These are phyloP conservation scores for Marasmius oreades DNA, from an alignment of 1,284 basidiomycete species.

Conservation along the genomic window DNA sequence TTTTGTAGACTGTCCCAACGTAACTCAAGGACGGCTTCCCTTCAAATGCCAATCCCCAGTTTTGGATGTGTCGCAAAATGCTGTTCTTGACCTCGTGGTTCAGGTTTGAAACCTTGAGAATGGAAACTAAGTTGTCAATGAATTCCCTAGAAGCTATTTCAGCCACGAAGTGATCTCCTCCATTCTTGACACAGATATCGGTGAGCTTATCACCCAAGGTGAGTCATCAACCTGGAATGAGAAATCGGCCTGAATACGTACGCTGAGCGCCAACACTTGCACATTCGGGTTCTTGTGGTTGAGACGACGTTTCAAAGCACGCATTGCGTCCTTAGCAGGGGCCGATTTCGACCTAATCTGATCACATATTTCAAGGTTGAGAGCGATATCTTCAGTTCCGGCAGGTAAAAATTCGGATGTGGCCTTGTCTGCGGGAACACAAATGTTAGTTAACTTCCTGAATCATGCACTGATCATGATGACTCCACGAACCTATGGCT, in stretches of 20 bases:
- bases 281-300: constrained; percentile 97
- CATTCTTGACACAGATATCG: constrained; percentile 97
- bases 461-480: not conserved
- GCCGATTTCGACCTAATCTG: constrained; percentile 93
- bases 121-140: constrained; percentile 87
- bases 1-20: constrained; percentile 77
- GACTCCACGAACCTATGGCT: constrained; percentile 43
- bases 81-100: constrained; percentile 85
- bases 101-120: constrained; percentile 68
- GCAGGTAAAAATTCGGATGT: constrained; percentile 85
- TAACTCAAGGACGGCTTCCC: constrained; percentile 75
- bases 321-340: constrained; percentile 84
- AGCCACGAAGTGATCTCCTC: constrained; percentile 86
- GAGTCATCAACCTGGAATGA: constrained; percentile 4
- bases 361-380: constrained; percentile 96
- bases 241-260: constrained; percentile 37
- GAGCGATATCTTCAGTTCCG: constrained; percentile 86
- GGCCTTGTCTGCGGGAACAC: constrained; percentile 67
- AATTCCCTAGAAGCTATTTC: constrained; percentile 89
- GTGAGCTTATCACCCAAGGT: constrained; percentile 57
- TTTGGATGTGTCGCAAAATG: constrained; percentile 81
- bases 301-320: constrained; percentile 82
- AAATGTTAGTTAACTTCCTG: constrained; percentile 1
- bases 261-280: constrained; percentile 81
- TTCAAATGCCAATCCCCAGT: constrained; percentile 91